These are phyloP conservation scores for Farysia itapuensis DNA, from an alignment of 1,284 basidiomycete species.

Conservation along the genomic window DNA sequence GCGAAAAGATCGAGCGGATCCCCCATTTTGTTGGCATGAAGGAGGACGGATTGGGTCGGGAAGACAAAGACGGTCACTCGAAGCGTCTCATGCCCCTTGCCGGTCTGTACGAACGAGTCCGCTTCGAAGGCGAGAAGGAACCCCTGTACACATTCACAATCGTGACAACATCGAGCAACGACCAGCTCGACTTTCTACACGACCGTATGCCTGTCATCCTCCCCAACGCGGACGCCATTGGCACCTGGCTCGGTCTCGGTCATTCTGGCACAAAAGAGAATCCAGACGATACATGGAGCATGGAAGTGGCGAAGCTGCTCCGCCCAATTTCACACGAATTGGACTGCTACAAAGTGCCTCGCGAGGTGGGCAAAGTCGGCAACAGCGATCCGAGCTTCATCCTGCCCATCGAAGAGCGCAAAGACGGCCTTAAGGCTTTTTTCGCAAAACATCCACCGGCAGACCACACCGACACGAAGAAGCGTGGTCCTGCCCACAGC, in stretches of 20 bases:
- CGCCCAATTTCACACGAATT: constrained; percentile 68
- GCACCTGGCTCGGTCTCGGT: constrained; percentile 77
- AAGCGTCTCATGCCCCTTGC: constrained; percentile 79
- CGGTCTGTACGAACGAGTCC: constrained; percentile 78
- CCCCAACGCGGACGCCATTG: constrained; percentile 67
- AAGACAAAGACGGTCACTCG: constrained; percentile 69
- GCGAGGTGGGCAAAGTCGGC: constrained; percentile 87
- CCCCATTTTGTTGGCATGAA: constrained; percentile 84
- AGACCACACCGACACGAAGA: too few relatives aligned
- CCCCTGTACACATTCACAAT: constrained; percentile 83
- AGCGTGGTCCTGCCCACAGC: background rate
- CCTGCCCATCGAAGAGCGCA: constrained; percentile 74
- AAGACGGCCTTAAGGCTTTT: constrained; percentile 86
- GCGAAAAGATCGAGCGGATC: constrained; percentile 26
- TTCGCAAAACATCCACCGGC: constrained; percentile 65
- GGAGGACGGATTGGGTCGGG: constrained; percentile 61
- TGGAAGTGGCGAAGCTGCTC: constrained; percentile 68
- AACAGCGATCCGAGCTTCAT: constrained; percentile 79
- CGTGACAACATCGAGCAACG: constrained; percentile 70
- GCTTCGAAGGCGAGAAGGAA: constrained; percentile 65
- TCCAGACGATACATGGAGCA: constrained; percentile 58
- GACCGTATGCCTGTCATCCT: constrained; percentile 91
- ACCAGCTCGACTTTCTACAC: constrained; percentile 65
- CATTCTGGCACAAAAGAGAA: background rate
- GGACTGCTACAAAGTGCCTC: constrained; percentile 84